phyloP scores from a whole-genome alignment of 2,329 filamentous ascomycete genomes.

The Fusarium denticulatum region DNA sequence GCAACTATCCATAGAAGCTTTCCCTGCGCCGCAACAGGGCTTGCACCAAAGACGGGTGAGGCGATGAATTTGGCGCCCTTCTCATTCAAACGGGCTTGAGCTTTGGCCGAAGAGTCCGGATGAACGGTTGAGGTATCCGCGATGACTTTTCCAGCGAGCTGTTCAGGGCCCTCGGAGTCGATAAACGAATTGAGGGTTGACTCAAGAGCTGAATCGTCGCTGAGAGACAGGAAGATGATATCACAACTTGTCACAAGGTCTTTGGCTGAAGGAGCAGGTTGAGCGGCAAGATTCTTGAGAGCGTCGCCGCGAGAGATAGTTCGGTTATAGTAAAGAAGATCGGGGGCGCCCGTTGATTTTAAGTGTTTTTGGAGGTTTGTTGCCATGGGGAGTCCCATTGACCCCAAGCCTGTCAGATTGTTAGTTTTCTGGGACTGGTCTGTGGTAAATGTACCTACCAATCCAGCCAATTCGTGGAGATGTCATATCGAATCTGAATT shows the following conservation, averaged over 20 bases:
- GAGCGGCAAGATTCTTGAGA: constrained; percentile 44
- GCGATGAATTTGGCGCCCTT: constrained; percentile 53
- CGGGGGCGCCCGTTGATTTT: constrained; percentile 10
- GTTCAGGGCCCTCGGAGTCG: neutral
- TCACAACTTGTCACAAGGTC: constrained; percentile 46
- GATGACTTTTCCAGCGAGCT: constrained; percentile 52
- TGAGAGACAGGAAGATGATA: constrained; percentile 54
- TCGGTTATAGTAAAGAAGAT: constrained; percentile 56
- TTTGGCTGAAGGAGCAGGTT: constrained; percentile 30
- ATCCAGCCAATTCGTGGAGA: constrained; percentile 28
- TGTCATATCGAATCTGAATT: neutral
- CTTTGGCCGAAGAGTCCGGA: constrained; percentile 52
- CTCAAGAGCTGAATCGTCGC: constrained; percentile 54
- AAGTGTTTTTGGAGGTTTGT: constrained; percentile 59
- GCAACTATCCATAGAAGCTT: constrained; percentile 58
- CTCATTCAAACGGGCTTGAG: constrained; percentile 42
- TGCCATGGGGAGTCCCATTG: constrained; percentile 62
- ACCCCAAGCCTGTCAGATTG: constrained; percentile 57
- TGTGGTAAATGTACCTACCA: neutral
- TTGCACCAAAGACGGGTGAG: constrained; percentile 61
- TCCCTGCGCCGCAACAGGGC: constrained; percentile 57
- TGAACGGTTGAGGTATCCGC: constrained; percentile 63
- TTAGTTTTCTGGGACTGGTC: fast-evolving
- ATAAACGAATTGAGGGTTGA: constrained; percentile 47
- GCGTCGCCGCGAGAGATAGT: constrained; percentile 56